Conservation (phyloP, 208 protist species). For the Trypanosoma platydactyli region DNA sequence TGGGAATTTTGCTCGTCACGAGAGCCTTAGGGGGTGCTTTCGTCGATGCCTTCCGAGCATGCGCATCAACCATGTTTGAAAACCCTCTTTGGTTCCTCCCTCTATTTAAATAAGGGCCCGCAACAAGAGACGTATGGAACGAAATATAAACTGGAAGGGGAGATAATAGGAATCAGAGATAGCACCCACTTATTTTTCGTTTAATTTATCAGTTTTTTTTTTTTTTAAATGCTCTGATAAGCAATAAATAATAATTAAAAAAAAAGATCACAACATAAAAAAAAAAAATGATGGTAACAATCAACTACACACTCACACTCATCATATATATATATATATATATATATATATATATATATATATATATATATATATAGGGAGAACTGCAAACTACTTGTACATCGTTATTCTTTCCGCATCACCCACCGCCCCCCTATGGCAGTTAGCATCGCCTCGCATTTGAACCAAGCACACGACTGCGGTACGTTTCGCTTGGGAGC, state of each 20-base stretch:
- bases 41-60: not conserved
- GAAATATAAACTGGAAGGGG: too few species aligned
- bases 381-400: not conserved
- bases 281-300: slow-evolving; percentile 18
- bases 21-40: slow-evolving; percentile 4
- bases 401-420: not conserved
- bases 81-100: not conserved
- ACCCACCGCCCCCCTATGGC: not conserved
- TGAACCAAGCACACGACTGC: slow-evolving; percentile 9
- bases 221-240: too few species aligned
- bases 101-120: not conserved
- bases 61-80: slow-evolving; percentile 2
- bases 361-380: not conserved
- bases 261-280: too few species aligned
- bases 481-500: slow-evolving; percentile 19
- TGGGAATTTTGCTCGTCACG: slow-evolving; percentile 10
- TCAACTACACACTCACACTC: slow-evolving; percentile 3
- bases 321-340: not conserved
- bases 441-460: not conserved
- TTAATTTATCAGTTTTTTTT: too few species aligned
- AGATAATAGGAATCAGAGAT: too few species aligned
- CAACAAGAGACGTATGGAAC: slow-evolving; percentile 9
- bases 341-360: not conserved
- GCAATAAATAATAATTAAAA: too few species aligned
- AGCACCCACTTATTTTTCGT: too few species aligned